Conservation (phyloP, 2,329 filamentous ascomycete species). For the Neonectria punicea region DNA sequence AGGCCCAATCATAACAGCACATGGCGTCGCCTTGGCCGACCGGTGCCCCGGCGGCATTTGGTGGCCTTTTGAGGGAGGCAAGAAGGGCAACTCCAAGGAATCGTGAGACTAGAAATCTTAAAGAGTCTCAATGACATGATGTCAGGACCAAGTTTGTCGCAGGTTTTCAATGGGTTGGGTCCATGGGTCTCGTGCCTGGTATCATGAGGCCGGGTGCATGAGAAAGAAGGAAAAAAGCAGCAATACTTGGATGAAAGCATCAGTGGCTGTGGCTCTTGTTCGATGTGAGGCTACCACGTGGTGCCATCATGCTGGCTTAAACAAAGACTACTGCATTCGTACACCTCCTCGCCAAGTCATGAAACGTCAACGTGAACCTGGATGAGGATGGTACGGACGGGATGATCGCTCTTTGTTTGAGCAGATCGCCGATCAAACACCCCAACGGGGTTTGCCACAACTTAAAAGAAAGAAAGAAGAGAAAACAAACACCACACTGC, state of each 20-base stretch:
- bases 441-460: constrained; percentile 24
- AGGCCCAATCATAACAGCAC: constrained; percentile 7
- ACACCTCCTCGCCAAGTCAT: constrained; percentile 18
- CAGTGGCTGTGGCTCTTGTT: not conserved
- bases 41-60: not conserved
- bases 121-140: not conserved
- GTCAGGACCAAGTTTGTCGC: not conserved
- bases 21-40: constrained; percentile 3
- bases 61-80: not conserved
- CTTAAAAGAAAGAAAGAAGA: not conserved
- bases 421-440: constrained; percentile 29
- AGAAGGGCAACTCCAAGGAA: not conserved
- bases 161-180: not conserved
- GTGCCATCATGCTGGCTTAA: constrained; percentile 13
- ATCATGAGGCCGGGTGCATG: constrained; percentile 8
- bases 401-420: constrained; percentile 31
- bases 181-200: not conserved
- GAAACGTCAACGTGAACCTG: constrained; percentile 25
- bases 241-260: not conserved
- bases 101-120: not conserved
- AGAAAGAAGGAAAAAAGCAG: not conserved
- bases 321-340: constrained; percentile 3
- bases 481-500: constrained; percentile 1
- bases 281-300: constrained; percentile 32
- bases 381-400: constrained; percentile 14